Conservation (phyloP, 768 basidiomycete species). For the Hypholoma fasciculare region DNA sequence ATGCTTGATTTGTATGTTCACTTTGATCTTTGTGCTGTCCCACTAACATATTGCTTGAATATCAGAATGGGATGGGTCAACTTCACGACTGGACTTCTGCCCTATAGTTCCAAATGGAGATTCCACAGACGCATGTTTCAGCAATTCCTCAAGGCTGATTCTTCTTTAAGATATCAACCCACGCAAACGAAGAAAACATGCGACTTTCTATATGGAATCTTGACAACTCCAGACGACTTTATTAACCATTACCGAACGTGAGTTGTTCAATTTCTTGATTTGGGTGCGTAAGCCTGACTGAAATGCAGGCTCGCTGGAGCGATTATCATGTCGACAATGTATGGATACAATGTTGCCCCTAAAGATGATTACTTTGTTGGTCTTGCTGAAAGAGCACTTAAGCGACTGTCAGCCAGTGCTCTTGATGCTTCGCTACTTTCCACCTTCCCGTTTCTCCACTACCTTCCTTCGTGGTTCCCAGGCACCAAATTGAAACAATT, state of each 20-base stretch:
- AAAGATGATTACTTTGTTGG: constrained; percentile 14
- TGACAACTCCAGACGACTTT: neutral
- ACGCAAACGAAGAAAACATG: neutral
- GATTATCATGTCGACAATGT: constrained; percentile 13
- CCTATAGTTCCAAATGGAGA: neutral
- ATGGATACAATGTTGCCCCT: constrained; percentile 11
- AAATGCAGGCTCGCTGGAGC: constrained; percentile 5
- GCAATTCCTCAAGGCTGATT: neutral
- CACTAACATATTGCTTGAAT: too few species aligned
- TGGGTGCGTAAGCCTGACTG: neutral
- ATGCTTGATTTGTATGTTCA: constrained; percentile 21
- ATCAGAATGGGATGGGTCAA: constrained; percentile 31
- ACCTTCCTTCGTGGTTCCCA: constrained; percentile 16
- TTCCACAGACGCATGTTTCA: neutral
- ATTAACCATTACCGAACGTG: constrained; percentile 9
- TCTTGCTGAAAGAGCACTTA: constrained; percentile 9
- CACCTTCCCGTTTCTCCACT: constrained; percentile 9
- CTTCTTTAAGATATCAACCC: neutral
- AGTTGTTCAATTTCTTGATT: neutral
- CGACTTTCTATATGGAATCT: neutral
- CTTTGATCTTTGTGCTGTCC: neutral
- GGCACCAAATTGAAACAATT: constrained; percentile 10
- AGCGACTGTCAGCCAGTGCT: neutral
- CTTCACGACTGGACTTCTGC: constrained; percentile 23
- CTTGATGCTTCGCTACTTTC: constrained; percentile 13